Conservation (phyloP, 345 rosid genomes). For the Salix suchowensis region DNA sequence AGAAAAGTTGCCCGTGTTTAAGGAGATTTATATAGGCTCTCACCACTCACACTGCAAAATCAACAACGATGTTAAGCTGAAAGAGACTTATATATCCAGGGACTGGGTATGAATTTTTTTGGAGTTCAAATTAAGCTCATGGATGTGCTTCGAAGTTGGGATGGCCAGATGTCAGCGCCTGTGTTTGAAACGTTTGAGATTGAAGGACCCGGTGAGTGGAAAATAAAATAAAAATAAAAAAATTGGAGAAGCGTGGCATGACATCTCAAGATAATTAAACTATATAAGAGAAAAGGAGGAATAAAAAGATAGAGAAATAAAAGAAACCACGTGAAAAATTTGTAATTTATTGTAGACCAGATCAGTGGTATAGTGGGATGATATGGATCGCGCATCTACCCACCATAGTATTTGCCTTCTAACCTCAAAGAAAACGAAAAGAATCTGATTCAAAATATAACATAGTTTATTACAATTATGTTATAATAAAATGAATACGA, state of each 20-base stretch:
- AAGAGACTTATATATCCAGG: background rate
- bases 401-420: background rate
- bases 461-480: too few species aligned
- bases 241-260: background rate
- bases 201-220: background rate
- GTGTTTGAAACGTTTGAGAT: background rate
- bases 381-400: background rate
- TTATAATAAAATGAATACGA: background rate
- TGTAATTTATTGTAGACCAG: background rate
- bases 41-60: background rate
- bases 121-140: background rate
- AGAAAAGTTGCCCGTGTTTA: too few species aligned
- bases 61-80: background rate
- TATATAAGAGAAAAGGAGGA: background rate
- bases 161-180: background rate
- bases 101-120: background rate
- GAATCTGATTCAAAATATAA: too few species aligned
- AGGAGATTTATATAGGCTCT: too few species aligned
- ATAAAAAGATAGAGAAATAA: background rate
- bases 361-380: background rate
- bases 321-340: background rate
- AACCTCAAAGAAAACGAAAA: background rate
- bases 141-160: background rate
- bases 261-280: background rate
- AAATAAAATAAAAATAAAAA: background rate